Evolutionary conservation across 2,329 filamentous ascomycete genomes (phyloP).

Genomic region (Salinomyces thailandicus): DNA sequence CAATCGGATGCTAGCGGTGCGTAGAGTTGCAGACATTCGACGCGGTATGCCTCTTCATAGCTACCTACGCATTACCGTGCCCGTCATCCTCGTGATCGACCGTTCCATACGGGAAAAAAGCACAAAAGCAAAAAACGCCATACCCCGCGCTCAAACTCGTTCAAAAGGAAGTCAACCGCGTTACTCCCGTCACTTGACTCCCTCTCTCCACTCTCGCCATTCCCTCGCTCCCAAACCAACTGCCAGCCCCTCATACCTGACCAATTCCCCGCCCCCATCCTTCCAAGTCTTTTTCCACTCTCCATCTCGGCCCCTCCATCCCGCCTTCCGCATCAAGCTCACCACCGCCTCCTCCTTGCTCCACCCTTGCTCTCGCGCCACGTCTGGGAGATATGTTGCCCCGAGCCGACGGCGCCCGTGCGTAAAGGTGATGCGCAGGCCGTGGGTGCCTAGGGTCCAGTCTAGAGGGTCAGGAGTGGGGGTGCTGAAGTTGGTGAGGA

Average conservation of each 20-base stretch:
- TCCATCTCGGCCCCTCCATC: constrained; percentile 58
- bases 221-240: constrained; percentile 58
- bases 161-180: too few relatives aligned
- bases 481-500: constrained; percentile 56
- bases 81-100: too few relatives aligned
- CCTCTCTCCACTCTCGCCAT: constrained; percentile 70
- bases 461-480: constrained; percentile 56
- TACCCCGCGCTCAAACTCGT: too few relatives aligned
- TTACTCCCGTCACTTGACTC: too few relatives aligned
- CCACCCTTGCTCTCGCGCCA: constrained; percentile 89
- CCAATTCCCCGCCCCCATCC: constrained; percentile 61
- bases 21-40: too few relatives aligned
- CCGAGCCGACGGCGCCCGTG: constrained; percentile 63
- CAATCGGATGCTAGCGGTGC: too few relatives aligned
- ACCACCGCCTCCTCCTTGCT: constrained; percentile 82
- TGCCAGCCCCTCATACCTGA: constrained; percentile 80
- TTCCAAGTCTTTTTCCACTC: constrained; percentile 52
- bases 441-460: constrained; percentile 80
- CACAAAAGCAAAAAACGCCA: too few relatives aligned
- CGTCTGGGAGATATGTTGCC: constrained; percentile 84
- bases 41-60: too few relatives aligned
- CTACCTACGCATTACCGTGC: too few relatives aligned
- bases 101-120: too few relatives aligned
- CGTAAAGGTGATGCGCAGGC: constrained; percentile 76
- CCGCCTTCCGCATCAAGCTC: constrained; percentile 87